Percentiles rank a stretch among this genome's conserved stretches.
These are phyloP conservation scores for Neurospora sp. DNA, from an alignment of 495 filamentous ascomycete genomes.

Conservation along the genomic window DNA sequence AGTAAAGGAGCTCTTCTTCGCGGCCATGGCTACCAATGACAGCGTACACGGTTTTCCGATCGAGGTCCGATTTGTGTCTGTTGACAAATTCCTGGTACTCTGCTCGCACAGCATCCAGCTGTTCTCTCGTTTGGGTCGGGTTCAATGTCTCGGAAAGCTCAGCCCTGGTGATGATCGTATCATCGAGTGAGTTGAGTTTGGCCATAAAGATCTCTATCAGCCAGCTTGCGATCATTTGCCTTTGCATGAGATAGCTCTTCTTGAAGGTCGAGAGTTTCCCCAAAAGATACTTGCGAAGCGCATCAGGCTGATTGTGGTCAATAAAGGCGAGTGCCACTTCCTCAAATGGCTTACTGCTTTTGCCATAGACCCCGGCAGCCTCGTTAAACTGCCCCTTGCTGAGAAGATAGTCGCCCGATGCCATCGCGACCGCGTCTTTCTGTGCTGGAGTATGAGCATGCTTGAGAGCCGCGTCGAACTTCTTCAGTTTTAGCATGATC, in stretches of 20 bases:
- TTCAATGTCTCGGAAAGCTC: constrained; percentile 65
- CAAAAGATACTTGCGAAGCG: constrained; percentile 78
- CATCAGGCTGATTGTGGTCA: constrained; percentile 82
- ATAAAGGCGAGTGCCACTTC: constrained; percentile 88
- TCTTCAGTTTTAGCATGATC: constrained; percentile 72
- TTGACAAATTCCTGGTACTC: constrained; percentile 85
- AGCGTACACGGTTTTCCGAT: constrained; percentile 86
- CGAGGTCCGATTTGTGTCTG: constrained; percentile 75
- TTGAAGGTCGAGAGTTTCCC: constrained; percentile 76
- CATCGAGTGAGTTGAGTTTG: constrained; percentile 88
- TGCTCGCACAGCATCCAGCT: constrained; percentile 55
- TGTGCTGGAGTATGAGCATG: constrained; percentile 65
- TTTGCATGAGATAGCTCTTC: constrained; percentile 79
- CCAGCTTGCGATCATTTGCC: constrained; percentile 92
- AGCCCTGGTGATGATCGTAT: constrained; percentile 83
- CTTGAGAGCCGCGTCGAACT: constrained; percentile 77
- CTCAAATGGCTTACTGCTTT: constrained; percentile 93
- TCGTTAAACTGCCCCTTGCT: constrained; percentile 70
- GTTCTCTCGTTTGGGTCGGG: constrained; percentile 57
- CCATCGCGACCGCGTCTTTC: constrained; percentile 80
- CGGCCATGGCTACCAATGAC: constrained; percentile 92
- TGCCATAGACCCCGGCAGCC: constrained; percentile 82
- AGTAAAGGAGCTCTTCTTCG: constrained; percentile 84
- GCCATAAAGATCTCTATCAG: constrained; percentile 95
- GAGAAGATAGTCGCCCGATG: constrained; percentile 79